These are phyloP conservation scores for Kitagawia praeruptora DNA, from an alignment of 129 eudicot genomes.

Conservation along the genomic window DNA sequence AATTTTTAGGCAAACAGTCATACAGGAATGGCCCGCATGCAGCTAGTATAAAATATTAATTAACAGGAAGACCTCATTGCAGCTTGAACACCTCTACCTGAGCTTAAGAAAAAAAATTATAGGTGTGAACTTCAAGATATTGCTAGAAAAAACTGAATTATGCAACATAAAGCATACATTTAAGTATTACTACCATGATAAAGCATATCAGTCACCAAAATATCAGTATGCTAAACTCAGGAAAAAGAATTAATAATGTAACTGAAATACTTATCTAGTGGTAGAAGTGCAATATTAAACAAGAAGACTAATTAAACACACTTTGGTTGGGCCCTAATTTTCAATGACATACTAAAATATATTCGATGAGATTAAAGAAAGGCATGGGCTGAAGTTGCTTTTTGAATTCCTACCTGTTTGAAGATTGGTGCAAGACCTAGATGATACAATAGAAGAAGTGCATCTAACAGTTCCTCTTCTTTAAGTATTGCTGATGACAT, in stretches of 20 bases:
- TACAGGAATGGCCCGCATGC: neutral
- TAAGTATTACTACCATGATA: neutral
- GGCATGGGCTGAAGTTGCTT: neutral
- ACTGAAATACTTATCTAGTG: neutral
- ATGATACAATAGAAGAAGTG: constrained; percentile 85
- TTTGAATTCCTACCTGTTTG: constrained; percentile 56
- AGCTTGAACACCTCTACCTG: neutral
- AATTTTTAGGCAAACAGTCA: neutral
- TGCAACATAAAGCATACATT: neutral
- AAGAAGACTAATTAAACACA: neutral
- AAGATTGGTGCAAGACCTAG: constrained; percentile 92
- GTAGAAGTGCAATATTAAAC: neutral
- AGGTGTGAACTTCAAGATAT: neutral
- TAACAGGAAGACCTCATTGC: neutral
- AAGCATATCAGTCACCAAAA: neutral
- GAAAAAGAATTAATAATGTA: neutral
- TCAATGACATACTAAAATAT: no score
- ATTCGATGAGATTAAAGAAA: neutral
- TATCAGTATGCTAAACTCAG: neutral
- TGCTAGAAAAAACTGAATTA: neutral
- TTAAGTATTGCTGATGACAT: constrained; percentile 66
- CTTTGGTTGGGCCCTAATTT: neutral
- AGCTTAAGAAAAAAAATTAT: neutral
- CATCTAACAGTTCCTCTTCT: constrained; percentile 96
- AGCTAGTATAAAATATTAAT: neutral